These are phyloP conservation scores for Colletotrichum cordylinicola DNA, from an alignment of 2,329 filamentous ascomycete species.

Conservation along the genomic window DNA sequence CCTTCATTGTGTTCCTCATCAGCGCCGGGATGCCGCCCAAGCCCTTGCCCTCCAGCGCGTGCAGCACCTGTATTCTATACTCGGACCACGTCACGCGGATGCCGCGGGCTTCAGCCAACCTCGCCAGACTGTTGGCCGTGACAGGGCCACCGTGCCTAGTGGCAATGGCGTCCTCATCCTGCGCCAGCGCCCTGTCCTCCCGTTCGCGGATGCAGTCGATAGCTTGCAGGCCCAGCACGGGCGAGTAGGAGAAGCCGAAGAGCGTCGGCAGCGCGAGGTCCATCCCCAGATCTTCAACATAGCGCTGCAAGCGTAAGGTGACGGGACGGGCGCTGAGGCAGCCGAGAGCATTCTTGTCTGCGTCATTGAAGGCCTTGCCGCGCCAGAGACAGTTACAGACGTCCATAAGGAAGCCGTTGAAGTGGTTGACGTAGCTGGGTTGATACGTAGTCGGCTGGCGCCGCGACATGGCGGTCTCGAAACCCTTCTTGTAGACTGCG, in stretches of 20 bases:
- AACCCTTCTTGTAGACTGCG: conserved; percentile 74
- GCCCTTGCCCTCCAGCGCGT: conserved; percentile 68
- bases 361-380: conserved; percentile 69
- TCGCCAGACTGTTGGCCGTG: conserved; percentile 68
- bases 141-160: conserved; percentile 71
- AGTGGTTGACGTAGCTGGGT: conserved; percentile 67
- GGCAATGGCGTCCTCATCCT: conserved; percentile 40
- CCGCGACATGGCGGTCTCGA: conserved; percentile 65
- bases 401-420: conserved; percentile 88
- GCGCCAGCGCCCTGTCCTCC: conserved; percentile 59
- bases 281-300: conserved; percentile 54
- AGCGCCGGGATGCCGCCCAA: conserved; percentile 71
- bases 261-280: conserved; percentile 51
- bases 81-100: conserved; percentile 73
- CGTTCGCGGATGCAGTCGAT: conserved; percentile 60
- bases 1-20: conserved; percentile 84
- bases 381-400: conserved; percentile 86
- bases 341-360: conserved; percentile 67
- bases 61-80: conserved; percentile 76
- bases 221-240: conserved; percentile 60
- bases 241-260: conserved; percentile 66
- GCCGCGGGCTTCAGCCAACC: conserved; percentile 70
- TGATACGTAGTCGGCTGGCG: conserved; percentile 49
- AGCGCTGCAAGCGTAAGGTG: conserved; percentile 49
- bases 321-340: conserved; percentile 54